Evolutionary conservation across 2,329 filamentous ascomycete species (phyloP), one percentile per base, ranked within the genome.

Genomic region (Alternaria arborescens): DNA sequence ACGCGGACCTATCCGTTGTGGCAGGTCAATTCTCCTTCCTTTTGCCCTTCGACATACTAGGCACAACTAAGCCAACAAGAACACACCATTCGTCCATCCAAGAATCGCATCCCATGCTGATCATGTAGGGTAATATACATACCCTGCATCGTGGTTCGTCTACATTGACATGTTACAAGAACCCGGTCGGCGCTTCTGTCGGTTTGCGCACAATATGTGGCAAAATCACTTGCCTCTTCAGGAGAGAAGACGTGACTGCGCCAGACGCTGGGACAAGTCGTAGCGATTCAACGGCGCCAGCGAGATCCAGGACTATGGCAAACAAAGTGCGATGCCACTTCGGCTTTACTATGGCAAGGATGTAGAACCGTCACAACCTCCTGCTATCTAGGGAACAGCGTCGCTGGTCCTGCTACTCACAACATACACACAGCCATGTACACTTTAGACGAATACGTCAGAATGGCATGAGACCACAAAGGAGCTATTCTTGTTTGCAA

Each of bases 361-460:
- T 46, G 26, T 50, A 20, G 18, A 41, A 47, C 46, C 44, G 54
- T 26, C 22, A 40, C 38, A 32, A 30, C 41, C 58, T 60, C 58
- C 53, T 60, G 53, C 58, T 60, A n/a, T 60, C 40, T 60, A 51
- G 38, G 58, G 53, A 46, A 52, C 53, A 60, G 53, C 53, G 41
- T 52, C 34, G 22, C 26, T 38, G 36, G 36, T 36, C 22, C 36
- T 54, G 11, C 36, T 34, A 34, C 14, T 38, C 22, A 20, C 46
- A 32, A 50, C 20, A 50, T 38, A 38, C 20, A 18, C 32, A 50
- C 32, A 36, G 34, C 46, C 46, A 38, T 26, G 32, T 36, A 24
- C 40, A 24, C 20, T 24, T 38, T 50, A 32, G 20, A 8, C 14
- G 14, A 10, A 32, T 50, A 50, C 22, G 46, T 50, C 30, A 7